Conservation (phyloP, 495 filamentous ascomycete species). For the Neurospora terricola region DNA sequence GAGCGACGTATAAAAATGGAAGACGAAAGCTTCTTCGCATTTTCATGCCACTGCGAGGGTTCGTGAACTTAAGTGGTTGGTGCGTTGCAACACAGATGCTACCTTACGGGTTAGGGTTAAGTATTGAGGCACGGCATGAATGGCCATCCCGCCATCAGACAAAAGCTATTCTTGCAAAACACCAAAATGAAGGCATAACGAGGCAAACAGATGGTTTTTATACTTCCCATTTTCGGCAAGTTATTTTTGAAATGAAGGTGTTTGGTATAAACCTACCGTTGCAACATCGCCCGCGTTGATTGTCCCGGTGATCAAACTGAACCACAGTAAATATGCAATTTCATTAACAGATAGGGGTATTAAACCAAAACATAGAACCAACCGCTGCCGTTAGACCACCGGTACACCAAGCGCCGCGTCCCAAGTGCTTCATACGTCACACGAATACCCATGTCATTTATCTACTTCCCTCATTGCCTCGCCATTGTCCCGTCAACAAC, state of each 20-base stretch:
- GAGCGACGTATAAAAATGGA: not conserved
- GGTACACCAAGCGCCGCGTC: not conserved
- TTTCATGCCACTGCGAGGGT: too few relatives aligned
- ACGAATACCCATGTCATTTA: not conserved
- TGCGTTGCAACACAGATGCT: not conserved
- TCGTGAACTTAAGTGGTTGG: not conserved
- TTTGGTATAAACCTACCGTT: not conserved
- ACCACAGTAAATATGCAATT: not conserved
- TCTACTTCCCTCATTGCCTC: not conserved
- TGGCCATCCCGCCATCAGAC: not conserved
- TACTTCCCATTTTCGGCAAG: not conserved
- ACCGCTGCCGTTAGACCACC: not conserved
- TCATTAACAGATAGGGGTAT: not conserved
- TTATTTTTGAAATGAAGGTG: too few relatives aligned
- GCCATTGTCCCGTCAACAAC: conserved; percentile 4
- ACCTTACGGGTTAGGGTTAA: not conserved
- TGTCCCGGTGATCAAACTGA: not conserved
- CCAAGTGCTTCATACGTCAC: not conserved
- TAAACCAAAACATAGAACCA: not conserved
- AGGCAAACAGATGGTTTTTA: not conserved
- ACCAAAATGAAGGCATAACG: too few relatives aligned
- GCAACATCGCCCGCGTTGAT: not conserved
- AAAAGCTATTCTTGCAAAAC: not conserved
- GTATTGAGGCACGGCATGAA: too few relatives aligned
- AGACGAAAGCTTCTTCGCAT: not conserved